Conservation (phyloP, 768 basidiomycete genomes). For the Mycena galericulata region DNA sequence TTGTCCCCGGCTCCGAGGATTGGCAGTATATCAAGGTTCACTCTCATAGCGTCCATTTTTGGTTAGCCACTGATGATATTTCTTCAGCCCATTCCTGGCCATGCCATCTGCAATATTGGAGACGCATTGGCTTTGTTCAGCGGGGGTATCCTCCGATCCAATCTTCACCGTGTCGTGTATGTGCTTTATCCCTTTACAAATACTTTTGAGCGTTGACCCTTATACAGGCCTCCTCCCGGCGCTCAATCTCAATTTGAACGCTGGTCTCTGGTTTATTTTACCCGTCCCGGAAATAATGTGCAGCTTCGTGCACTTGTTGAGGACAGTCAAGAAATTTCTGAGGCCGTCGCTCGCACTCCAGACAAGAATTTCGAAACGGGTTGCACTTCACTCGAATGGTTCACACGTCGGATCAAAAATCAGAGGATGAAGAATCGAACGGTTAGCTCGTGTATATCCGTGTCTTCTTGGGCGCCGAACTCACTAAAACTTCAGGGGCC, state of each 20-base stretch:
- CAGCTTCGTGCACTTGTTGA: constrained; percentile 64
- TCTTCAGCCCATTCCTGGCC: constrained; percentile 61
- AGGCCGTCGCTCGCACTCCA: constrained; percentile 52
- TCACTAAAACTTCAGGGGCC: constrained; percentile 47
- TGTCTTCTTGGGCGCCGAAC: not conserved
- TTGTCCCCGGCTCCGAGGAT: constrained; percentile 67
- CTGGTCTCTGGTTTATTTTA: constrained; percentile 80
- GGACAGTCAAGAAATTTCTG: constrained; percentile 62
- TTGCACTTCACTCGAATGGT: constrained; percentile 48
- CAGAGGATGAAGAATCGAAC: constrained; percentile 58
- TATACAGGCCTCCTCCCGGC: constrained; percentile 68
- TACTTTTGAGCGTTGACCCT: constrained; percentile 17
- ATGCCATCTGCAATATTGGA: constrained; percentile 72
- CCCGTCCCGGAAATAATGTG: constrained; percentile 66
- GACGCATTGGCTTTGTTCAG: constrained; percentile 72
- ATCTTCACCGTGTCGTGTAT: constrained; percentile 46
- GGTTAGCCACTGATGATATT: too few species aligned
- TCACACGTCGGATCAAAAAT: constrained; percentile 62
- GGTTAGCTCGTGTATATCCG: constrained; percentile 40
- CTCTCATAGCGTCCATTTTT: too few species aligned
- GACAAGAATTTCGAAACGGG: constrained; percentile 53
- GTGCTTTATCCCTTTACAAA: not conserved
- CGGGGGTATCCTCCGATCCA: too few species aligned
- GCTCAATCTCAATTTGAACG: constrained; percentile 63
- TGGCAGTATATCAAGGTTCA: constrained; percentile 84